phyloP scores from a whole-genome alignment of 2,329 filamentous ascomycete genomes.

The Ophiostoma ulmi region DNA sequence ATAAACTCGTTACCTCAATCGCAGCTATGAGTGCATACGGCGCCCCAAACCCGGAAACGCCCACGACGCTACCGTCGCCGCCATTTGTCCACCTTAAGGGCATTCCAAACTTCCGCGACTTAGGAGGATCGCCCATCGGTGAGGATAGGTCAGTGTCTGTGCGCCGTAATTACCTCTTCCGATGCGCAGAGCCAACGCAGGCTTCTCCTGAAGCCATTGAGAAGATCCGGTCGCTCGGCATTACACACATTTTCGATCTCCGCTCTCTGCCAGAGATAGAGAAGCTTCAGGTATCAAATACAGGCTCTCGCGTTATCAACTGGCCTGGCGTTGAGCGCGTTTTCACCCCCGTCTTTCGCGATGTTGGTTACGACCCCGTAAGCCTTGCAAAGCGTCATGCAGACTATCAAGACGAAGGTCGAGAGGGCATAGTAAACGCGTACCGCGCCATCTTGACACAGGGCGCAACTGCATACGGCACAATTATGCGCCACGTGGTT shows the following conservation, averaged over 20 bases:
- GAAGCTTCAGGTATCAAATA: conserved; percentile 34
- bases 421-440: conserved; percentile 31
- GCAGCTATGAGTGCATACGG: conserved; percentile 6
- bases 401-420: conserved; percentile 53
- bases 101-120: conserved; percentile 63
- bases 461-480: conserved; percentile 40
- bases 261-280: conserved; percentile 58
- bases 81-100: conserved; percentile 52
- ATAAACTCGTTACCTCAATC: background rate
- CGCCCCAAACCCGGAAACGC: conserved; percentile 18
- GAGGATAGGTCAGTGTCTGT: conserved; percentile 5
- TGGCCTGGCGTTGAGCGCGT: conserved; percentile 50
- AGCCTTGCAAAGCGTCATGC: conserved; percentile 55
- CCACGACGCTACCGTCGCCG: conserved; percentile 34
- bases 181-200: conserved; percentile 61
- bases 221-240: conserved; percentile 51
- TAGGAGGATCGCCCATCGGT: conserved; percentile 53
- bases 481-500: conserved; percentile 47
- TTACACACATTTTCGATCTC: conserved; percentile 64
- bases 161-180: conserved; percentile 48
- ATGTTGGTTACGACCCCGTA: conserved; percentile 58
- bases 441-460: conserved; percentile 54
- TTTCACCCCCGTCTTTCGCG: conserved; percentile 61
- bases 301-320: conserved; percentile 35
- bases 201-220: conserved; percentile 50